These are phyloP conservation scores for Aspergillus pseudonomiae DNA, from an alignment of 2,329 filamentous ascomycete species.

Conservation along the genomic window DNA sequence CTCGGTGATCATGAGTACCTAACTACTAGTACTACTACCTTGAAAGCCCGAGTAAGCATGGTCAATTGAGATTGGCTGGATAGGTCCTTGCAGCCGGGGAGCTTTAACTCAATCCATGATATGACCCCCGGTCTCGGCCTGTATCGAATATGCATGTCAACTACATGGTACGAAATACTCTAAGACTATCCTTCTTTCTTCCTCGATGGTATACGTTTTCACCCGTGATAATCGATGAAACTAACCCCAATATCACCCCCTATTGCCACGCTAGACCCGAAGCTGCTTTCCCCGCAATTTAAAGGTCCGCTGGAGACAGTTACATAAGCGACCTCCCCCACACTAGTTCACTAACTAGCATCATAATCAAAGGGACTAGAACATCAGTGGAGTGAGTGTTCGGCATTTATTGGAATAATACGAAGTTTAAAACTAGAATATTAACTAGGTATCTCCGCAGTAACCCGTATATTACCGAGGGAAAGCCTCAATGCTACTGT, in stretches of 20 bases:
- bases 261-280: background rate
- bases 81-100: background rate
- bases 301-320: background rate
- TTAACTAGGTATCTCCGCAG: background rate
- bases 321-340: background rate
- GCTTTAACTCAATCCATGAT: background rate
- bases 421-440: too few relatives aligned
- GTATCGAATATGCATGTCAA: background rate
- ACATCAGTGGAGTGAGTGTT: background rate
- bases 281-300: background rate
- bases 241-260: background rate
- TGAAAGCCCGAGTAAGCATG: background rate
- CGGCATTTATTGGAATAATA: background rate
- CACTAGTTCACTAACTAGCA: background rate
- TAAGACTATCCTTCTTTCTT: background rate
- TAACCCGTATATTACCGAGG: background rate
- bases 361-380: background rate
- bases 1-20: background rate
- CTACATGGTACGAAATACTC: background rate
- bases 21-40: background rate
- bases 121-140: background rate
- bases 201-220: background rate
- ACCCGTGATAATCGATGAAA: background rate
- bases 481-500: background rate
- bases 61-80: background rate